Conservation (phyloP, 352 stramenopile genomes). For the Elongisporangium undulatum region DNA sequence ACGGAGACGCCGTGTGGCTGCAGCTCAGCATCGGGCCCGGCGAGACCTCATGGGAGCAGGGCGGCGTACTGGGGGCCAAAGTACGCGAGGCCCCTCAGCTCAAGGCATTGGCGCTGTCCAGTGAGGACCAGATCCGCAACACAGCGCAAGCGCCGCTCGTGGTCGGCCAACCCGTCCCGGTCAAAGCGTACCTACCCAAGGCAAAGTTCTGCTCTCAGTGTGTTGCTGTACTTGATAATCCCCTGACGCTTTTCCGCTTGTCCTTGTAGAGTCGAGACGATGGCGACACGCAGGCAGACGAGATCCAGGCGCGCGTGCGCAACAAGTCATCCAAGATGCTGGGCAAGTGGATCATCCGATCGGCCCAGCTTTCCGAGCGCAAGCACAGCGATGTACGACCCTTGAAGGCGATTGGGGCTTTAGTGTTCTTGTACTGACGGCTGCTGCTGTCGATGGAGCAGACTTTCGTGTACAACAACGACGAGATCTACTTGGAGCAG, state of each 20-base stretch:
- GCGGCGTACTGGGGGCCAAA: conserved; percentile 67
- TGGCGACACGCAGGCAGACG: conserved; percentile 65
- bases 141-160: conserved; percentile 32
- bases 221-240: too few relatives aligned
- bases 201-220: conserved; percentile 13
- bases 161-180: conserved; percentile 53
- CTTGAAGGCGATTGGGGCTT: background rate
- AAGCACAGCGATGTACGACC: conserved; percentile 45
- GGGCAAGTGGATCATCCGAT: conserved; percentile 76
- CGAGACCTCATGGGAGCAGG: conserved; percentile 68
- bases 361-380: conserved; percentile 34
- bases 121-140: conserved; percentile 46
- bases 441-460: conserved; percentile 10
- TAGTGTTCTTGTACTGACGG: background rate
- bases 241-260: background rate
- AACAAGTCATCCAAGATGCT: conserved; percentile 77
- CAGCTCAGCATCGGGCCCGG: conserved; percentile 63
- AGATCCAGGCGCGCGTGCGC: conserved; percentile 71
- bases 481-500: conserved; percentile 80
- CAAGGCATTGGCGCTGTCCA: conserved; percentile 46
- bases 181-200: conserved; percentile 72
- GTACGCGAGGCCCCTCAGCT: conserved; percentile 70
- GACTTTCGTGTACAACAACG: conserved; percentile 82
- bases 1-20: conserved; percentile 74
- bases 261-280: conserved; percentile 57